phyloP scores from a whole-genome alignment of 306 rosid species.

The Astragalus glycyphyllos region DNA sequence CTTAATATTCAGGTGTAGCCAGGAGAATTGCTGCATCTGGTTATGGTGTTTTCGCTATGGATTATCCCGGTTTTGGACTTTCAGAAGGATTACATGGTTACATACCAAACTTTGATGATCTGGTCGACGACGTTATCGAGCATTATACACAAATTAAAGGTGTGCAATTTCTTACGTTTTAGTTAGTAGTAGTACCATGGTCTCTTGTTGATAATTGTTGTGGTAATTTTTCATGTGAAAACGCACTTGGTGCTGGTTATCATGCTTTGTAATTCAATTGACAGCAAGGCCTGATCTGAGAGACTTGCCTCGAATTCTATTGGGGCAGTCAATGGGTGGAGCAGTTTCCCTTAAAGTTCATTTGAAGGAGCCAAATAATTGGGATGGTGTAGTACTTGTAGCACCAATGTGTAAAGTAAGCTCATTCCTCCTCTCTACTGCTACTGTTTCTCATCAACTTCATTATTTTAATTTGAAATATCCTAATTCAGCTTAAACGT shows the following conservation, averaged over 20 bases:
- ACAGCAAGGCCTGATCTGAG: slow-evolving; percentile 71
- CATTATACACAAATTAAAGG: slow-evolving; percentile 78
- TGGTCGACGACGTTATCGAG: slow-evolving; percentile 76
- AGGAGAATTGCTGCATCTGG: slow-evolving; percentile 79
- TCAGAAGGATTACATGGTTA: slow-evolving; percentile 92
- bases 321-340: slow-evolving; percentile 97
- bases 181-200: background rate
- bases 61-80: slow-evolving; percentile 92
- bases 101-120: slow-evolving; percentile 69
- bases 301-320: slow-evolving; percentile 66
- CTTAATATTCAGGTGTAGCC: slow-evolving; percentile 68
- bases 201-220: background rate
- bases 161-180: slow-evolving; percentile 27
- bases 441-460: slow-evolving; percentile 3
- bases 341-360: slow-evolving; percentile 82
- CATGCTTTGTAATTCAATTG: slow-evolving; percentile 37
- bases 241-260: slow-evolving; percentile 27
- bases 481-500: slow-evolving; percentile 15
- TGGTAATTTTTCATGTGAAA: slow-evolving; percentile 12
- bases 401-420: slow-evolving; percentile 99
- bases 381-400: slow-evolving; percentile 88
- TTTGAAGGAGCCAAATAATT: slow-evolving; percentile 67
- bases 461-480: slow-evolving; percentile 10
- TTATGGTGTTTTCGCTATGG: slow-evolving; percentile 78
- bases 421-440: slow-evolving; percentile 28